Base-by-base conservation (phyloP, 305 asterid genomes). In the Solanum hybrid region DNA sequence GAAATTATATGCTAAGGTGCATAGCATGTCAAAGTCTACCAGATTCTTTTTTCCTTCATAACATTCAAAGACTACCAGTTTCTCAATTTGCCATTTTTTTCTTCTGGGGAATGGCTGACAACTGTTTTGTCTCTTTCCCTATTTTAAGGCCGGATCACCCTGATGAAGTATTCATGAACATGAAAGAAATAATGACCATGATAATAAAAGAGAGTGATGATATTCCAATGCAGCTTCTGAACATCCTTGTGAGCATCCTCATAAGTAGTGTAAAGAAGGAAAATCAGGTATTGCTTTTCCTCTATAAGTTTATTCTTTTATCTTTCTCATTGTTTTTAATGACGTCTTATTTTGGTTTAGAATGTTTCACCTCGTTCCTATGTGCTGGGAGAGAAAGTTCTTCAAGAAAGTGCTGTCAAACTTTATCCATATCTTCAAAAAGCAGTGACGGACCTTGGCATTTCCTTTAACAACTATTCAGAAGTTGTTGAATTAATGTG, bases 331-430 rank as follows among this genome's bases (percentile, higher is more conserved):
- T 37, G 26, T 69, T 40, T 72, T 26, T 86, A 64, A 60, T 77
- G 27, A 77, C 19, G 3, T 22, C 32, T 45, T 45, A 72, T 71
- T 89, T 64, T 89, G 69, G 17, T 91, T 81, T 93, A 93, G 94
- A 88, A 88, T 78, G 88, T 86, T 88, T 90, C 91, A 31, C 89
- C 93, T 79, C 73, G 72, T 75, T 89, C 93, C 71, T 91, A 90
- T 87, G 87, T 84, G 86, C 88, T 92, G 89, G 94, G 91, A 19
- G 91, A 89, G 88, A 90, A 51, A 34, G 90, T 92, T n/a, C 88
- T 91, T 45, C 42, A 77, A 86, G 89, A 86, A 45, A 90, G 94
- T 87, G 88, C 91, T 78, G 88, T 14, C 64, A 89, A 89, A n/a
- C 90, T 92, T 78, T 64, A 88, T 73, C 32, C 40, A 17, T 56